phyloP scores from a whole-genome alignment of 2,329 filamentous ascomycete genomes.

The Trichoderma sp. region DNA sequence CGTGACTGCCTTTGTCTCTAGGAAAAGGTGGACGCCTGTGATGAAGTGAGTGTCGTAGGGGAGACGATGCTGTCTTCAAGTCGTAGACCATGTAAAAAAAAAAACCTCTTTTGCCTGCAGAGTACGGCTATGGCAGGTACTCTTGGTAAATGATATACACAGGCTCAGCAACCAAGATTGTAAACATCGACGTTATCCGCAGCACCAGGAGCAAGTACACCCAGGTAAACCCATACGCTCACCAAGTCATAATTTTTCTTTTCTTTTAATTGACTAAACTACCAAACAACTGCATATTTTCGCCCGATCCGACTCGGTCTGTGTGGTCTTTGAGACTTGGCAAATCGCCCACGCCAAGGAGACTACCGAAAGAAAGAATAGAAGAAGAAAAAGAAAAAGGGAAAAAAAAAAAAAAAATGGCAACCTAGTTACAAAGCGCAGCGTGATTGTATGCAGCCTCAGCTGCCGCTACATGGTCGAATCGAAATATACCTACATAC shows the following conservation, averaged over 20 bases:
- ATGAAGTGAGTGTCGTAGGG: constrained; percentile 32
- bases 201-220: neutral
- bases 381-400: neutral
- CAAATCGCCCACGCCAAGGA: neutral
- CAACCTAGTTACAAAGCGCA: neutral
- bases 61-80: no score
- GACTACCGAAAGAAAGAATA: neutral
- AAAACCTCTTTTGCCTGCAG: neutral
- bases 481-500: no score
- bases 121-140: neutral
- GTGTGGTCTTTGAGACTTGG: neutral
- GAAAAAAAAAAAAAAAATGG: neutral
- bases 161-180: neutral
- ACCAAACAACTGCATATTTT: neutral
- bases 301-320: neutral
- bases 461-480: neutral
- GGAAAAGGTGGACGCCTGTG: constrained; percentile 58
- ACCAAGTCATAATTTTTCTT: neutral
- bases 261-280: neutral
- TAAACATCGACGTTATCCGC: neutral
- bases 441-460: neutral
- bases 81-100: neutral
- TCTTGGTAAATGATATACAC: neutral
- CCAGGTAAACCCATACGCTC: no score
- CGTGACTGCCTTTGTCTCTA: constrained; percentile 52